These are phyloP conservation scores for Tetrastigma voinierianum DNA, from an alignment of 164 flowering plant species.

Conservation along the genomic window DNA sequence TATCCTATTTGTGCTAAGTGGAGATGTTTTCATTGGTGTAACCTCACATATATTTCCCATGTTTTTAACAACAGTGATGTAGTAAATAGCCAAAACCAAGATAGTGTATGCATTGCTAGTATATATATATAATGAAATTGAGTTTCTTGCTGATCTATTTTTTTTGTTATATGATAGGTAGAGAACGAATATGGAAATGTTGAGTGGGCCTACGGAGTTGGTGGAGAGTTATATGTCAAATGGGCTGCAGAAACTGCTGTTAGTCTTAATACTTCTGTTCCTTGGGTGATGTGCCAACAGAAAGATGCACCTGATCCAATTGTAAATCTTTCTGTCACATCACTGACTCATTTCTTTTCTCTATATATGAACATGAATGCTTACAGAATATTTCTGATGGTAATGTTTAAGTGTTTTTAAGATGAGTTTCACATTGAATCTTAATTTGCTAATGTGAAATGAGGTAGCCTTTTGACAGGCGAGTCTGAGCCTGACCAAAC, in stretches of 20 bases:
- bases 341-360: neutral
- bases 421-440: too few relatives aligned
- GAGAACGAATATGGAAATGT: constrained; percentile 71
- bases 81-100: too few relatives aligned
- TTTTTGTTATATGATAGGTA: constrained; percentile 31
- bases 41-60: too few relatives aligned
- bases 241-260: constrained; percentile 73
- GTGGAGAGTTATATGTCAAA: constrained; percentile 45
- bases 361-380: neutral
- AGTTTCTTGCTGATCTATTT: neutral
- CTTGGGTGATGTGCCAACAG: constrained; percentile 76
- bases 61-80: too few relatives aligned
- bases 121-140: too few relatives aligned
- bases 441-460: too few relatives aligned
- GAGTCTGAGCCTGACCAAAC: neutral
- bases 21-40: too few relatives aligned
- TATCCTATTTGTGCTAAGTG: too few relatives aligned
- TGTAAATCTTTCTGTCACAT: constrained; percentile 27
- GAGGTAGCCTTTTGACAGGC: neutral
- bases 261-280: constrained; percentile 49
- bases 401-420: too few relatives aligned
- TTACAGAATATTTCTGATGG: neutral
- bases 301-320: constrained; percentile 68
- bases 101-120: too few relatives aligned
- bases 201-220: constrained; percentile 51